Evolutionary conservation across 2,329 filamentous ascomycete species (phyloP), one percentile per base, ranked within the genome.

Genomic region (Alternaria triticina): DNA sequence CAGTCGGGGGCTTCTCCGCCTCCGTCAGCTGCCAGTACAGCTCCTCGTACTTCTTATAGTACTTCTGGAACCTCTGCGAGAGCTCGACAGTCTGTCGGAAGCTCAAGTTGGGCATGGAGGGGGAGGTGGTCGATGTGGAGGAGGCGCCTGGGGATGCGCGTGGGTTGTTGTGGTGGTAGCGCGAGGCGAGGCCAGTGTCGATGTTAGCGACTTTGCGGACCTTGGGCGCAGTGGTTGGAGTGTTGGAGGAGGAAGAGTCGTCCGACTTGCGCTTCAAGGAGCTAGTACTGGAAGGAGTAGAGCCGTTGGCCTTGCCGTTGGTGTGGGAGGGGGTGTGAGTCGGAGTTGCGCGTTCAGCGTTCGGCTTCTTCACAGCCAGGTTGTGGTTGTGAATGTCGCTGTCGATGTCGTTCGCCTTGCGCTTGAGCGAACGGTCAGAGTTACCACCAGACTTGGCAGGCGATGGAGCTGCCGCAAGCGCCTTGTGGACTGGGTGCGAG

Each of bases 21-120:
- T 80, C 79, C 0, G 74, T 76, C 64, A 83, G 70, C 66, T 79
- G 75, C 71, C 85, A 84, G 74, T 89, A 87, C 69, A 89, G 74
- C 70, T 83, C 77, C 68, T 84, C 83, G 70, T 90, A 90, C 60
- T 83, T 84, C 36, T 84, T 84, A 71, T 90, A 89, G 65, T 85
- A 85, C 57, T 80, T 80, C 71, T 88, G 87, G 76, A 90, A 90
- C 52, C 80, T 81, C 67, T 82, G 80, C 3, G 83, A 83, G 25
- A 84, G 70, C 61, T 81, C 79, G 22, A 85, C 76, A 33, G 81
- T 82, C 68, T 83, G 82, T 23, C 77, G 79, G 76, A 81, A 83
- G 64, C 76, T 80, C 62, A 82, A 65, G 59, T 70, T 76, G 44
- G 74, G 71, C 47, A 77, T 61, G 6, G 78, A 72, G 3, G 76